Conservation (phyloP, 2,329 filamentous ascomycete species). For the Pseudofabraea citricarpa region DNA sequence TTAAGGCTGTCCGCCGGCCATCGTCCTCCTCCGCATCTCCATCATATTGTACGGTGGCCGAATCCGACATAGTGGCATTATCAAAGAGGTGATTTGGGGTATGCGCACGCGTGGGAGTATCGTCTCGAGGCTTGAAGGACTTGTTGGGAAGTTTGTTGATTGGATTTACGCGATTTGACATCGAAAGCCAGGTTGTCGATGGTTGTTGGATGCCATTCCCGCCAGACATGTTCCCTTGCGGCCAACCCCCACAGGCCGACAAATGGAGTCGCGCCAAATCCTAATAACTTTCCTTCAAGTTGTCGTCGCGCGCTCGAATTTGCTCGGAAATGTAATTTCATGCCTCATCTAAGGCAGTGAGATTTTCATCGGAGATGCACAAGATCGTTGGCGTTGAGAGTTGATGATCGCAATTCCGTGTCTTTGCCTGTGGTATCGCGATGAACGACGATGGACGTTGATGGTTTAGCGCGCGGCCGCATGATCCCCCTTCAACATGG, state of each 20-base stretch:
- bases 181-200: slow-evolving; percentile 28
- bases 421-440: background rate
- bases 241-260: slow-evolving; percentile 2
- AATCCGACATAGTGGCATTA: slow-evolving; percentile 39
- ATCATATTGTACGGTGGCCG: slow-evolving; percentile 41
- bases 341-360: background rate
- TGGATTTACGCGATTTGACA: background rate
- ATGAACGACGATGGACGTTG: slow-evolving; percentile 1
- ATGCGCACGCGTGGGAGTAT: slow-evolving; percentile 37
- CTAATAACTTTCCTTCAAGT: slow-evolving; percentile 1
- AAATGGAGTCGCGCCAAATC: slow-evolving; percentile 6
- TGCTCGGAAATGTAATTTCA: background rate
- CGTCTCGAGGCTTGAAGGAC: slow-evolving; percentile 55
- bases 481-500: too few species aligned
- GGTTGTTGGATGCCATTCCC: slow-evolving; percentile 58
- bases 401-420: background rate
- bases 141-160: slow-evolving; percentile 40
- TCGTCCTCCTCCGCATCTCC: slow-evolving; percentile 61
- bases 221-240: slow-evolving; percentile 55
- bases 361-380: background rate
- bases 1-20: slow-evolving; percentile 66
- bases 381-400: background rate
- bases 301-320: slow-evolving; percentile 7
- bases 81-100: slow-evolving; percentile 20
- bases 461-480: too few species aligned